Conservation (phyloP, 2,329 filamentous ascomycete species). For the Venturia pyrina region DNA sequence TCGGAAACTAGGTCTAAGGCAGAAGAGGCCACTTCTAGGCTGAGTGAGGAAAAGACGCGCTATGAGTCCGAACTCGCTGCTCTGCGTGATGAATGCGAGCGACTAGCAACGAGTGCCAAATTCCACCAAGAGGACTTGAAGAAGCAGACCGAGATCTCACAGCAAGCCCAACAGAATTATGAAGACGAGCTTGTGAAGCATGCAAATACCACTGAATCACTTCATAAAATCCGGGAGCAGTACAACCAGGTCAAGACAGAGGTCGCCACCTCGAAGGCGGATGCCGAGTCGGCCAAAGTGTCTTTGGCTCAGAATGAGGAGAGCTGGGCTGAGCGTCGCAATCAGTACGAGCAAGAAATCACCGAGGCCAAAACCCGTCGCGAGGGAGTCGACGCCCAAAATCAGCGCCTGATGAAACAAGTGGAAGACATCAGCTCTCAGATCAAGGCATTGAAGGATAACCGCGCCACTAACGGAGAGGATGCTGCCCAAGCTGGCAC, state of each 20-base stretch:
- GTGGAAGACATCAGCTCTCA: slow-evolving; percentile 75
- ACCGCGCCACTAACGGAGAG: slow-evolving; percentile 45
- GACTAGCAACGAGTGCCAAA: slow-evolving; percentile 67
- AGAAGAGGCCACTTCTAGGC: slow-evolving; percentile 57
- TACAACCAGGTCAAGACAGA: slow-evolving; percentile 75
- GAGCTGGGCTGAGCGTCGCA: slow-evolving; percentile 77
- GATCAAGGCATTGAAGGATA: slow-evolving; percentile 69
- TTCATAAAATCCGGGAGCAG: slow-evolving; percentile 70
- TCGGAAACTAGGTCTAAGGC: slow-evolving; percentile 71
- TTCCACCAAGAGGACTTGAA: slow-evolving; percentile 88
- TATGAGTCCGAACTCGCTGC: slow-evolving; percentile 71
- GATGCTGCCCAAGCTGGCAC: slow-evolving; percentile 23
- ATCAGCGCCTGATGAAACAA: slow-evolving; percentile 81
- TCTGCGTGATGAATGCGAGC: slow-evolving; percentile 74
- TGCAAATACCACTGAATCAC: slow-evolving; percentile 79
- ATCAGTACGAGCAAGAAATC: slow-evolving; percentile 75
- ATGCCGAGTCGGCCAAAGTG: slow-evolving; percentile 77
- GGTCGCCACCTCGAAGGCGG: slow-evolving; percentile 61
- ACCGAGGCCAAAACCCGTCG: slow-evolving; percentile 66
- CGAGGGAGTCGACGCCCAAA: slow-evolving; percentile 79
- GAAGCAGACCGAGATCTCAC: slow-evolving; percentile 85
- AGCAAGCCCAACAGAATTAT: slow-evolving; percentile 88
- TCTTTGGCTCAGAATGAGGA: slow-evolving; percentile 70
- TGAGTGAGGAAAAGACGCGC: slow-evolving; percentile 72
- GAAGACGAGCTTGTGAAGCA: slow-evolving; percentile 92